Evolutionary conservation across 2,329 filamentous ascomycete species (phyloP).

Genomic region (Neofusicoccum sp.): DNA sequence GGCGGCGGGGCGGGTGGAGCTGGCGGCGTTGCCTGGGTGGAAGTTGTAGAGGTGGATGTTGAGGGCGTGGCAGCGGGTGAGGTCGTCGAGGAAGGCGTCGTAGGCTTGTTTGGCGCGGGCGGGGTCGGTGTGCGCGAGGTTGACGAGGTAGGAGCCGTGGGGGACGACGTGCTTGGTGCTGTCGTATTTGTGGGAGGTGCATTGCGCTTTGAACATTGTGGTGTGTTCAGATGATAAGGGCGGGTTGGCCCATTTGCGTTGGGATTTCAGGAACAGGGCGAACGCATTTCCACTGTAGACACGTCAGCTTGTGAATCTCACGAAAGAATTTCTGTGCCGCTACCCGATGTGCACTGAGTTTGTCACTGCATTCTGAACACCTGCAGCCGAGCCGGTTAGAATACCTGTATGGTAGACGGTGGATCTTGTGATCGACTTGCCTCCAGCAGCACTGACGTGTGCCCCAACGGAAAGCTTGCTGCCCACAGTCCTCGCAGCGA

Average conservation of each 20-base stretch:
- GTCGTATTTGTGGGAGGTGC: slow-evolving; percentile 71
- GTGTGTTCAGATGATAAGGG: slow-evolving; percentile 69
- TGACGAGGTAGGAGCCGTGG: slow-evolving; percentile 95
- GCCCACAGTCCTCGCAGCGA: slow-evolving; percentile 69
- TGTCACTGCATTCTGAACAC: slow-evolving; percentile 83
- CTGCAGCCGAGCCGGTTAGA: slow-evolving; percentile 47
- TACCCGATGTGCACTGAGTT: slow-evolving; percentile 77
- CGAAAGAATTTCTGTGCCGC: slow-evolving; percentile 10
- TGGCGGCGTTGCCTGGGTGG: slow-evolving; percentile 80
- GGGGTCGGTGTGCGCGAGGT: slow-evolving; percentile 82
- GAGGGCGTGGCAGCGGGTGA: slow-evolving; percentile 79
- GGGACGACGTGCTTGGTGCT: slow-evolving; percentile 76
- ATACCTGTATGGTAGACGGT: background rate
- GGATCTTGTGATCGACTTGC: slow-evolving; percentile 46
- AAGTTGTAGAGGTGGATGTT: slow-evolving; percentile 97
- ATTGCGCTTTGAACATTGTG: slow-evolving; percentile 69
- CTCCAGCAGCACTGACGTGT: slow-evolving; percentile 88
- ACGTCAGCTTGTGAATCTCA: slow-evolving; percentile 29
- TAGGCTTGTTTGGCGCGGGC: slow-evolving; percentile 86
- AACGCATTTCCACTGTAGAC: slow-evolving; percentile 76
- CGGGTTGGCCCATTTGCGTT: slow-evolving; percentile 91
- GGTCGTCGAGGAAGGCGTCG: slow-evolving; percentile 81
- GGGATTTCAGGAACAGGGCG: slow-evolving; percentile 92
- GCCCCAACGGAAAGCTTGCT: slow-evolving; percentile 87
- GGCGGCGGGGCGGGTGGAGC: slow-evolving; percentile 68